These are phyloP conservation scores for Nitzschia sp. DNA, from an alignment of 108 stramenopile species.

Conservation along the genomic window DNA sequence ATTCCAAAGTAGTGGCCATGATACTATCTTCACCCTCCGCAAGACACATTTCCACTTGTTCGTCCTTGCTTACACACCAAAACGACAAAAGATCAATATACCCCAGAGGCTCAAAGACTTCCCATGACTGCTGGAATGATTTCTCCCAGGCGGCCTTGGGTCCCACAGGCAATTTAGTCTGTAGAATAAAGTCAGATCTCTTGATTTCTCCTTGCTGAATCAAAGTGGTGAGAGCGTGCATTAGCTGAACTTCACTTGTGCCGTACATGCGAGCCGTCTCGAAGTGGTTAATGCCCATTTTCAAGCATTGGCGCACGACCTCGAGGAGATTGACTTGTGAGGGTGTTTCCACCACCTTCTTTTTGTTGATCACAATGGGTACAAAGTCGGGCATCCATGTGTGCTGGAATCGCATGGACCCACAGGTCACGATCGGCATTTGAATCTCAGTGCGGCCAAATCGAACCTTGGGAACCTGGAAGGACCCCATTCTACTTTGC, in stretches of 20 bases:
- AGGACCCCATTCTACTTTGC: background rate
- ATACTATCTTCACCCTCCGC: constrained; percentile 7
- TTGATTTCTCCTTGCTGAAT: constrained; percentile 60
- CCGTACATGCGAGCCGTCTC: constrained; percentile 90
- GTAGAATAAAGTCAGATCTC: constrained; percentile 86
- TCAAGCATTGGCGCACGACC: constrained; percentile 59
- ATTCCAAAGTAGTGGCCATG: constrained; percentile 43
- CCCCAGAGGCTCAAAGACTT: constrained; percentile 54
- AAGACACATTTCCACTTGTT: constrained; percentile 49
- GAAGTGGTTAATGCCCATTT: constrained; percentile 89
- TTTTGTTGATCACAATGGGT: background rate
- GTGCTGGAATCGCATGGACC: constrained; percentile 92
- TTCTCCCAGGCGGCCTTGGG: constrained; percentile 54
- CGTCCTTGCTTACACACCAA: constrained; percentile 72
- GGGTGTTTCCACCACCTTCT: constrained; percentile 5
- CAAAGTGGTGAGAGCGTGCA: constrained; percentile 61
- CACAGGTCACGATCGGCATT: constrained; percentile 89
- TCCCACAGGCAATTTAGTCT: constrained; percentile 73
- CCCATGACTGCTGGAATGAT: constrained; percentile 53
- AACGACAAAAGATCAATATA: constrained; percentile 89
- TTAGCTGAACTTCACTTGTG: constrained; percentile 76
- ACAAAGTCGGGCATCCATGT: constrained; percentile 47
- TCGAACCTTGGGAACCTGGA: constrained; percentile 68
- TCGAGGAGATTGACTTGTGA: constrained; percentile 78
- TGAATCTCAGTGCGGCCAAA: constrained; percentile 85